Evolutionary conservation across 2,329 filamentous ascomycete species (phyloP).

Genomic region (Botrytis sinoallii): DNA sequence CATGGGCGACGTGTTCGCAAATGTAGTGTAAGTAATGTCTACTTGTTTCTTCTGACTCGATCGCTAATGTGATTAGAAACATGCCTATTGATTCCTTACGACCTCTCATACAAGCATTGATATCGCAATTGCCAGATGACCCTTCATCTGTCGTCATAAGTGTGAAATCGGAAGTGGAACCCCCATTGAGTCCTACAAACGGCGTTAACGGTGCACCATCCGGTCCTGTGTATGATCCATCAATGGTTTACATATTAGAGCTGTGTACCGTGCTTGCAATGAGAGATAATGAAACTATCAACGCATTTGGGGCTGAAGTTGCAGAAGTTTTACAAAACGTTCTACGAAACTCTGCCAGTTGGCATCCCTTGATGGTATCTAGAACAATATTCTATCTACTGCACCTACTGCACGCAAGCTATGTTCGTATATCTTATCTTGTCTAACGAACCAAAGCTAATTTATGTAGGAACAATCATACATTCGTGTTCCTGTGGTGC

Average conservation of each 20-base stretch:
- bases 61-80: constrained; percentile 45
- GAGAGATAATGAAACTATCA: constrained; percentile 69
- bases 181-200: constrained; percentile 55
- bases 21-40: constrained; percentile 63
- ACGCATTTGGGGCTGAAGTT: constrained; percentile 72
- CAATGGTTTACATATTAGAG: constrained; percentile 86
- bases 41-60: neutral
- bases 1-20: constrained; percentile 76
- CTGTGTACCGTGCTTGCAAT: constrained; percentile 80
- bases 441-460: constrained; percentile 30
- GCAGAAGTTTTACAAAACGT: constrained; percentile 77
- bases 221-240: constrained; percentile 74
- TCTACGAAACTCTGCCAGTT: constrained; percentile 72
- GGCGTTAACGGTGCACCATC: constrained; percentile 54
- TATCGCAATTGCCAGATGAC: constrained; percentile 85
- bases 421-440: constrained; percentile 54
- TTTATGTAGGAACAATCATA: constrained; percentile 73
- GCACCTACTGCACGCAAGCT: constrained; percentile 75
- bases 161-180: constrained; percentile 80
- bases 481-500: constrained; percentile 83
- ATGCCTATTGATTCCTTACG: constrained; percentile 59
- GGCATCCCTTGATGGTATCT: constrained; percentile 81
- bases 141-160: constrained; percentile 76
- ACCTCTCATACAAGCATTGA: constrained; percentile 66
- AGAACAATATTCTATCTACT: constrained; percentile 85